Conservation (phyloP, 768 basidiomycete species). For the Tricholomella constricta region DNA sequence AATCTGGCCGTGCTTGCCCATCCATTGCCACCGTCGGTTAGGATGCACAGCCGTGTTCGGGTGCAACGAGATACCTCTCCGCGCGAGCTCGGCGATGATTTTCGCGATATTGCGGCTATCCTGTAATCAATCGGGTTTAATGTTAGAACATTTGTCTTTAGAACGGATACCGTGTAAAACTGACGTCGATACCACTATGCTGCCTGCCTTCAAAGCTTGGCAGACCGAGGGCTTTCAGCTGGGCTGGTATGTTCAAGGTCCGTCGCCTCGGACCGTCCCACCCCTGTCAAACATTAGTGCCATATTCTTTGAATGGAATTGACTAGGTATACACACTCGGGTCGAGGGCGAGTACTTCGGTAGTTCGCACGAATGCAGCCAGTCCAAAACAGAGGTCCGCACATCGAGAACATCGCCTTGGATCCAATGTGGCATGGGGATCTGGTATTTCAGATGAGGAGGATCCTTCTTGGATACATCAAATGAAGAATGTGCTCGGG, state of each 20-base stretch:
- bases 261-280: constrained; percentile 30
- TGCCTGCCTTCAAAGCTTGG: constrained; percentile 78
- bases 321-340: constrained; percentile 18
- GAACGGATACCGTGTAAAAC: constrained; percentile 32
- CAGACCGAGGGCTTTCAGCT: constrained; percentile 72
- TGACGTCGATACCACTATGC: constrained; percentile 90
- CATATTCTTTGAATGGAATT: constrained; percentile 6
- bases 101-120: constrained; percentile 89
- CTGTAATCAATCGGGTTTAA: constrained; percentile 38
- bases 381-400: constrained; percentile 56
- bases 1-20: constrained; percentile 75
- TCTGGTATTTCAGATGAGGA: constrained; percentile 33
- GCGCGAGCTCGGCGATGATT: constrained; percentile 77
- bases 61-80: constrained; percentile 63
- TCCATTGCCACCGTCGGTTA: constrained; percentile 78
- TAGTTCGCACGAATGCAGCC: constrained; percentile 33
- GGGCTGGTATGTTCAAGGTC: constrained; percentile 69
- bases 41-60: constrained; percentile 75
- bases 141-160: constrained; percentile 16
- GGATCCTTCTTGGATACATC: constrained; percentile 1
- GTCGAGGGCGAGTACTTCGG: constrained; percentile 17
- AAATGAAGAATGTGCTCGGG: background rate
- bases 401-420: constrained; percentile 76
- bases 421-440: constrained; percentile 73
- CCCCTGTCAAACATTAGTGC: constrained; percentile 19